Evolutionary conservation across 208 protist species (phyloP).

Genomic region (Leishmania guyanensis): DNA sequence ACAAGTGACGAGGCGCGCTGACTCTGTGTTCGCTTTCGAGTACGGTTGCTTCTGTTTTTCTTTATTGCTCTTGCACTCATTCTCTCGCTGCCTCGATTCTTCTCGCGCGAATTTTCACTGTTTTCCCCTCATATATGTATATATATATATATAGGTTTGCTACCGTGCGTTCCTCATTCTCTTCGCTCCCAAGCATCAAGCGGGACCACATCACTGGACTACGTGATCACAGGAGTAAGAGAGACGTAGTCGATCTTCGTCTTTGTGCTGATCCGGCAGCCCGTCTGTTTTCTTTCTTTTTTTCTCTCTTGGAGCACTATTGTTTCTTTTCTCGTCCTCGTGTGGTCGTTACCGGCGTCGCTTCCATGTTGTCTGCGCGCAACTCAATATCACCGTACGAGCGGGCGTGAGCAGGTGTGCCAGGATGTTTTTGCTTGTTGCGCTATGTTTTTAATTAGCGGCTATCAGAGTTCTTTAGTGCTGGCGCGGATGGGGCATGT

Average conservation of each 20-base stretch:
- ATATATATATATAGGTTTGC: not conserved
- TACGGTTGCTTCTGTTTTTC: constrained; percentile 6
- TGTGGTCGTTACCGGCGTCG: not conserved
- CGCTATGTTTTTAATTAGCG: not conserved
- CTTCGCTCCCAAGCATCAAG: not conserved
- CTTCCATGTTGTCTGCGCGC: not conserved
- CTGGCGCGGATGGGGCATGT: too few relatives aligned
- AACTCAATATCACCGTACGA: not conserved
- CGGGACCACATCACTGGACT: too few relatives aligned
- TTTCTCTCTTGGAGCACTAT: too few relatives aligned
- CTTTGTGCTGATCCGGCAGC: too few relatives aligned
- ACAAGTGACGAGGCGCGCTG: not conserved
- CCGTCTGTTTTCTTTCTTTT: not conserved
- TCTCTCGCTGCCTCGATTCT: not conserved
- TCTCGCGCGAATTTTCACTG: not conserved
- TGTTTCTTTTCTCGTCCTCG: too few relatives aligned
- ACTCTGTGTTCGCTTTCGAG: not conserved
- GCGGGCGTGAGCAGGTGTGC: not conserved
- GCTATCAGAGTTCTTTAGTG: too few relatives aligned
- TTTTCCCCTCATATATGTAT: not conserved
- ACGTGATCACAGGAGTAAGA: too few relatives aligned
- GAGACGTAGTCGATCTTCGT: too few relatives aligned
- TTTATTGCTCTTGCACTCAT: not conserved
- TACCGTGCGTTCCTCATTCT: constrained; percentile 6
- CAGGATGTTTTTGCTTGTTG: not conserved